Evolutionary conservation across 2,329 filamentous ascomycete genomes (phyloP), one percentile per base, ranked within the genome.

Genomic region (Neonectria punicea): DNA sequence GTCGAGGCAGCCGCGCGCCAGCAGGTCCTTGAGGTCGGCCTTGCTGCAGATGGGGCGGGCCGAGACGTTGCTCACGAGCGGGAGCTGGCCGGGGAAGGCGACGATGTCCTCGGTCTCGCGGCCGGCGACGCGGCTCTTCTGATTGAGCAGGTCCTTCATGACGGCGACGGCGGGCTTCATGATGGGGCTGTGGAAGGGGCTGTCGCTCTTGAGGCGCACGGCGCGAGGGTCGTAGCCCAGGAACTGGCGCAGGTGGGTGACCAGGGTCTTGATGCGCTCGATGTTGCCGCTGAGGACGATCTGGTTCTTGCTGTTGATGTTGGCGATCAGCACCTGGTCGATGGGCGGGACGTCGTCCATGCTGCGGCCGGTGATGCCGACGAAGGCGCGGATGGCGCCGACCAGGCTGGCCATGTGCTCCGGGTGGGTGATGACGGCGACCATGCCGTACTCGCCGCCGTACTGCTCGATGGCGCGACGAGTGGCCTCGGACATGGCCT

Each of bases 241-340:
- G 76, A 97, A 98, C 77, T 97, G 93, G 56, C 94, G 85, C 63
- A 98, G 85, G 77, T 98, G 94, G 11, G 92, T 90, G 58, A 98
- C 83, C 18, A 98, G 88, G 61, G 90, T 91, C 74, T 89, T 90
- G 78, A 98, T 97, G 71, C 90, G 87, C 73, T 91, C 90, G 58
- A 98, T 90, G 79, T 90, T 95, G 39, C 95, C 95, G 76, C 92
- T 96, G 57, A 98, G 84, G 56, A 98, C 95, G 73, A 98, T 97
- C 81, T 98, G 95, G 77, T 97, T 97, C 82, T 94, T 96, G 78
- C 91, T 93, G 82, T 98, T 98, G 81, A 97, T 90, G 80, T 98
- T 98, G 65, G 94, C 95, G 72, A 98, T 94, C 70, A 92, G 84
- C 55, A 98, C 94, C 79, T 97, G 92, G 75, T 96, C 88, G 59